Evolutionary conservation across 345 rosid species (phyloP).

Genomic region (Eucalyptus erythrocorys): DNA sequence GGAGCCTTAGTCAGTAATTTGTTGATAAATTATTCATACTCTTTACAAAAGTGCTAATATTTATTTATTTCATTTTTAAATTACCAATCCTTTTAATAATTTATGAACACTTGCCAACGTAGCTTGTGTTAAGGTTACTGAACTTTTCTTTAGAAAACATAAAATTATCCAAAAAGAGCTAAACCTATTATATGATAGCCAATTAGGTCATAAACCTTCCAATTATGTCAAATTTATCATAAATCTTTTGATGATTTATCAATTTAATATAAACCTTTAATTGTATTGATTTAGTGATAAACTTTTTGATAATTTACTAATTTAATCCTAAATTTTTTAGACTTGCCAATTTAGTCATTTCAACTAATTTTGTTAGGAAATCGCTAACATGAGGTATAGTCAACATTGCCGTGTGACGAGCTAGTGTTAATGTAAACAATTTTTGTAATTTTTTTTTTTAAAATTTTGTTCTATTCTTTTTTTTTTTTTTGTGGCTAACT

Average conservation of each 20-base stretch:
- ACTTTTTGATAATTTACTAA: not conserved
- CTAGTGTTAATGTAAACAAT: not conserved
- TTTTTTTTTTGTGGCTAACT: not conserved
- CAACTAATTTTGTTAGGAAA: fast-evolving
- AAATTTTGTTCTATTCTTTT: fast-evolving
- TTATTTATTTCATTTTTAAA: not conserved
- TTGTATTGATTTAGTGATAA: not conserved
- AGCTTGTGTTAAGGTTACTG: fast-evolving
- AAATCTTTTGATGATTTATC: not conserved
- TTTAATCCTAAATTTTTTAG: not conserved
- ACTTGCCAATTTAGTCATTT: not conserved
- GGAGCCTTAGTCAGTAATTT: not conserved
- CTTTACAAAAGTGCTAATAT: not conserved
- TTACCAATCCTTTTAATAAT: not conserved
- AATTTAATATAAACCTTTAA: not conserved
- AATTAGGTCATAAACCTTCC: fast-evolving
- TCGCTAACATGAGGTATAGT: not conserved
- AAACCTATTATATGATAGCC: fast-evolving
- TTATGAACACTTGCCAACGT: not conserved
- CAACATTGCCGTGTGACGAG: fast-evolving
- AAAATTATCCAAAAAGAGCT: not conserved
- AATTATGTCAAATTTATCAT: not conserved
- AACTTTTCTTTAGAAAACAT: not conserved
- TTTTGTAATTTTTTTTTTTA: not conserved
- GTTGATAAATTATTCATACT: not conserved